Percentiles rank a stretch among this genome's conserved stretches.
These are phyloP conservation scores for Flagelloscypha sp. DNA, from an alignment of 768 basidiomycete genomes.

Conservation along the genomic window DNA sequence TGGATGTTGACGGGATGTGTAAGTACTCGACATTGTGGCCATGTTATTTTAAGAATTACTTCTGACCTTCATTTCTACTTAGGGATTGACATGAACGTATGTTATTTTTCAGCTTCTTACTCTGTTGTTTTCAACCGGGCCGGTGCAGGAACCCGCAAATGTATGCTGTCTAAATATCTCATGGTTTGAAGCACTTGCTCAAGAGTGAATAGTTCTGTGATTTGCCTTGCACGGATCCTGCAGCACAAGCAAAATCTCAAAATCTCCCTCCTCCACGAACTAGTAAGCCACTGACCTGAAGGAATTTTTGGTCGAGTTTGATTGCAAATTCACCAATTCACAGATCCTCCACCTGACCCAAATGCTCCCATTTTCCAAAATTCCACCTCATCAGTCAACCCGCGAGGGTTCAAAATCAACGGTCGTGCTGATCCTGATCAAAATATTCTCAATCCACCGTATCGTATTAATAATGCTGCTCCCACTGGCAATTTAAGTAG, in stretches of 20 bases:
- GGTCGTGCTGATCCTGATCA: too few species aligned
- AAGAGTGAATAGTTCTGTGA: slow-evolving; percentile 45
- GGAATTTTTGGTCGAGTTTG: too few species aligned
- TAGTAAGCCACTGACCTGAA: too few species aligned
- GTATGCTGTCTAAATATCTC: too few species aligned
- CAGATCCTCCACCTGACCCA: slow-evolving; percentile 41
- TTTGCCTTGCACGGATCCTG: slow-evolving; percentile 53
- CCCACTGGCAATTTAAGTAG: slow-evolving; percentile 38
- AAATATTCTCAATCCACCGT: slow-evolving; percentile 46
- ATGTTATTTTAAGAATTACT: too few species aligned
- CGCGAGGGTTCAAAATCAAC: slow-evolving; percentile 19
- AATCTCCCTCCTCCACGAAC: slow-evolving; percentile 47
- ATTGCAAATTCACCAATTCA: too few species aligned
- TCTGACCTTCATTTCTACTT: too few species aligned
- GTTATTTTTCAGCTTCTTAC: slow-evolving; percentile 24
- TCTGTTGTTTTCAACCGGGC: too few species aligned
- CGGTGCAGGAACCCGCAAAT: too few species aligned
- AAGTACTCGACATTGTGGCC: too few species aligned
- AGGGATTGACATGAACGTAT: slow-evolving; percentile 77
- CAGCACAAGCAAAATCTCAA: slow-evolving; percentile 44
- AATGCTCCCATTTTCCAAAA: slow-evolving; percentile 43
- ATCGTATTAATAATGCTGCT: slow-evolving; percentile 50
- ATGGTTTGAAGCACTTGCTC: slow-evolving; percentile 1
- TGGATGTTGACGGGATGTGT: slow-evolving; percentile 65
- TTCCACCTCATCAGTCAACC: slow-evolving; percentile 8